Evolutionary conservation across 441 rosid species (phyloP), one percentile per base, ranked within the genome.

Genomic region (Pelargonium citronellum): DNA sequence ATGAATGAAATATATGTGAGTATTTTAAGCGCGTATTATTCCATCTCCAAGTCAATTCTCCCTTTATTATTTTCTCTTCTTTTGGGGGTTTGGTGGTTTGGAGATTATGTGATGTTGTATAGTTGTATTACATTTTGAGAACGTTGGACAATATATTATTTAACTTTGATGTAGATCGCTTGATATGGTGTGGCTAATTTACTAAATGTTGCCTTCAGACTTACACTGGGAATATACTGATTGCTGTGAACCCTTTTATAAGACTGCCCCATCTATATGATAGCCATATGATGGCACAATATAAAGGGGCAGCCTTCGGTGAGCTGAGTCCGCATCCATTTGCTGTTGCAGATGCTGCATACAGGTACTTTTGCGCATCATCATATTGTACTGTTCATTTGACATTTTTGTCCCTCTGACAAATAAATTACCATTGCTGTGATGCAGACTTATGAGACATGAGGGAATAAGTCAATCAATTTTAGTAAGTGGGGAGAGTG

Each of bases 401-500:
- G 69, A 13, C 62, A 64, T 11, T 47, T 61, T 57, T 46, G 37
- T 60, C 64, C 3, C 89, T 86, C 89, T 86, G 77, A 64, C 49
- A 58, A 58, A 67, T 30, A 66, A 64, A 69, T 61, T 63, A 71
- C 63, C 67, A 73, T 19, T 20, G 1, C 37, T 60, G n/a, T 60
- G 58, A 69, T 79, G 64, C 85, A 89, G 95, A 84, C 80, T 77
- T 70, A 89, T 89, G 95, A 84, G 83, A 43, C 79, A 84, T 73
- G 90, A 87, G 77, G 84, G 87, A 69, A 81, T 80, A 69, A 89
- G 91, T 72, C 90, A 89, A 72, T 72, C 94, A 53, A 89, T 89
- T 63, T 77, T 89, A 80, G 95, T 89, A 58, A 89, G 95, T 73
- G 95, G 95, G 55, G 91, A 89, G 74, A 89, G 95, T 64, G 95